Conservation (phyloP, 2,329 filamentous ascomycete genomes). For the Colletotrichum scovillei region DNA sequence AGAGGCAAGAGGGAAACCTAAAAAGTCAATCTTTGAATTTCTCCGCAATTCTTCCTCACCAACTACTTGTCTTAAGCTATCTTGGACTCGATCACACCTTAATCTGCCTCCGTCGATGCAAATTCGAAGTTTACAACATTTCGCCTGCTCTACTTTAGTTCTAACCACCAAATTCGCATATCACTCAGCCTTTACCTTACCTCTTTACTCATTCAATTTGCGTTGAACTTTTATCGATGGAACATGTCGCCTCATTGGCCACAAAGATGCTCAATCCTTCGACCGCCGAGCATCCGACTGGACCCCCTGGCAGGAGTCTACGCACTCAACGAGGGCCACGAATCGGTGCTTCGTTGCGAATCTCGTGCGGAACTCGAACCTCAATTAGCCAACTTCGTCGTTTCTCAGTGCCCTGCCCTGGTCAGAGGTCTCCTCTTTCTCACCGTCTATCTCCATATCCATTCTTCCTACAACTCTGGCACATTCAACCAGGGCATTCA, state of each 20-base stretch:
- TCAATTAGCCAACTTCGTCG: neutral
- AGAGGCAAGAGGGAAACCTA: neutral
- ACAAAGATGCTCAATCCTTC: neutral
- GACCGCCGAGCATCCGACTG: neutral
- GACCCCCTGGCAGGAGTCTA: neutral
- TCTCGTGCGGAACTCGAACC: neutral
- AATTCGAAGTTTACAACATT: too few relatives aligned
- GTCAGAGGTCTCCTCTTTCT: neutral
- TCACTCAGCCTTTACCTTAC: neutral
- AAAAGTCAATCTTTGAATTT: neutral
- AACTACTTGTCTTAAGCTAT: too few relatives aligned
- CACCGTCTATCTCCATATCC: slow-evolving; percentile 8
- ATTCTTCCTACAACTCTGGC: neutral
- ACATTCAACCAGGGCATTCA: neutral
- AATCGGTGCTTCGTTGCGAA: slow-evolving; percentile 2
- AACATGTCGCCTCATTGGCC: neutral
- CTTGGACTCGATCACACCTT: neutral
- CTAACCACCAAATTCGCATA: neutral
- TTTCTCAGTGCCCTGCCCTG: neutral
- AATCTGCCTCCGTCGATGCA: neutral
- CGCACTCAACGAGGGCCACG: neutral
- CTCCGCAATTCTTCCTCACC: neutral
- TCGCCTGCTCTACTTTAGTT: neutral
- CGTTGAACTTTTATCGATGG: neutral
- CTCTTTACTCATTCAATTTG: neutral